Conservation (phyloP, 805 yeast species). For the Zygoascus tannicola region DNA sequence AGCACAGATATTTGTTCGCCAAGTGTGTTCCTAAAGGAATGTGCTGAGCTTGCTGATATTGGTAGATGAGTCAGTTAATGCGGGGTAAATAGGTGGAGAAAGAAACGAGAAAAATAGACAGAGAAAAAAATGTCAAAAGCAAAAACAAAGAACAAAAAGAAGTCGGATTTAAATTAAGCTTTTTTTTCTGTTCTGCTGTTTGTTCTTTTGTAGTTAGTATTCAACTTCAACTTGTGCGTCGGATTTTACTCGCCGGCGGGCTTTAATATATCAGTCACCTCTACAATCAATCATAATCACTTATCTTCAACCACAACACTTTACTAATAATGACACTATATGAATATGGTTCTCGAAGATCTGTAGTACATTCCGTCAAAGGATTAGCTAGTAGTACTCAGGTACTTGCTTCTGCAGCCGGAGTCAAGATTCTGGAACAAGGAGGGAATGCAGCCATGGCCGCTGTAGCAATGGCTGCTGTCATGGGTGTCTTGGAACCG, state of each 20-base stretch:
- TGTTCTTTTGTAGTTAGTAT: too few species aligned
- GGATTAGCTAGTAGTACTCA: conserved; percentile 72
- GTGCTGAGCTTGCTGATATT: conserved; percentile 21
- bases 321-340: not conserved
- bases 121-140: too few species aligned
- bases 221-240: too few species aligned
- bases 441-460: conserved; percentile 58
- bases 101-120: conserved; percentile 1
- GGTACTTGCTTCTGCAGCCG: conserved; percentile 70
- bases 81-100: not conserved
- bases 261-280: not conserved
- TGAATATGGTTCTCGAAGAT: conserved; percentile 44
- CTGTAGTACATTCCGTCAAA: conserved; percentile 61
- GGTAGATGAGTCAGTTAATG: conserved; percentile 16
- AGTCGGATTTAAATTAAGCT: too few species aligned
- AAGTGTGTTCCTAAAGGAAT: conserved; percentile 23
- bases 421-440: conserved; percentile 48
- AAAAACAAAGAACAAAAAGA: too few species aligned
- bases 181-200: too few species aligned
- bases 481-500: conserved; percentile 31
- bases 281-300: not conserved
- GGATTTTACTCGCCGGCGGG: not conserved
- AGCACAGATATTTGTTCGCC: conserved; percentile 54
- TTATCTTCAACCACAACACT: not conserved
- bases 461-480: conserved; percentile 36